These are phyloP conservation scores for Aurantiochytrium sp. DNA, from an alignment of 108 stramenopile species.

Conservation along the genomic window DNA sequence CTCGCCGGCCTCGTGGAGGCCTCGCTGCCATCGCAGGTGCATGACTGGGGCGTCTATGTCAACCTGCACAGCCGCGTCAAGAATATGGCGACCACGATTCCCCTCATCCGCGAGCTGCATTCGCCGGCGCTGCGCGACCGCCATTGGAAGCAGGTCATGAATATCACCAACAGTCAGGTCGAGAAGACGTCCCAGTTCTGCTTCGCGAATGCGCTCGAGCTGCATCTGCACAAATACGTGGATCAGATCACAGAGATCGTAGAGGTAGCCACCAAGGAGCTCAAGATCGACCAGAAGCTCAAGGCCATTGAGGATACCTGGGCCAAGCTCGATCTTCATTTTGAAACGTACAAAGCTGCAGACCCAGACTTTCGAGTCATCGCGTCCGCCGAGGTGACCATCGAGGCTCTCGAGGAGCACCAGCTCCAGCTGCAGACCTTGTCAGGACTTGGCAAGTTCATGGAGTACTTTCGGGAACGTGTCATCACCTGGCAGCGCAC, in stretches of 20 bases:
- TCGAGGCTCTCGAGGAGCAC: slow-evolving; percentile 54
- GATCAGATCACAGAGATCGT: slow-evolving; percentile 45
- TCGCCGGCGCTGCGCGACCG: slow-evolving; percentile 49
- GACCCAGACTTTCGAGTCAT: slow-evolving; percentile 43
- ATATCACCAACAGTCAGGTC: neutral
- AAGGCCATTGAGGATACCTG: slow-evolving; percentile 41
- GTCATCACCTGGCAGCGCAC: slow-evolving; percentile 37
- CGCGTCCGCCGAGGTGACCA: slow-evolving; percentile 37
- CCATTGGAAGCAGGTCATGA: slow-evolving; percentile 47
- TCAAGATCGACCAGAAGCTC: slow-evolving; percentile 47
- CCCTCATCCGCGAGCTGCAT: slow-evolving; percentile 46
- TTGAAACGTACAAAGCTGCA: slow-evolving; percentile 25
- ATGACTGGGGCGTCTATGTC: slow-evolving; percentile 42
- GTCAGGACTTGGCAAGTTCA: slow-evolving; percentile 43
- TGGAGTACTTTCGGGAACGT: slow-evolving; percentile 46
- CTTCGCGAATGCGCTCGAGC: slow-evolving; percentile 34
- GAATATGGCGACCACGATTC: slow-evolving; percentile 41
- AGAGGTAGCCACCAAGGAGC: slow-evolving; percentile 45
- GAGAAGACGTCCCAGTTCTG: slow-evolving; percentile 40
- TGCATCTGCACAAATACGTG: slow-evolving; percentile 43
- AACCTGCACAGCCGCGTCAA: neutral
- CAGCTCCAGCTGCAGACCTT: slow-evolving; percentile 44
- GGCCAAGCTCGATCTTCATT: slow-evolving; percentile 12
- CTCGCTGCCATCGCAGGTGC: neutral
- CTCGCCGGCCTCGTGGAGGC: slow-evolving; percentile 35